These are phyloP conservation scores for Hypomontagnella submonticulosa DNA, from an alignment of 495 filamentous ascomycete species.

Conservation along the genomic window DNA sequence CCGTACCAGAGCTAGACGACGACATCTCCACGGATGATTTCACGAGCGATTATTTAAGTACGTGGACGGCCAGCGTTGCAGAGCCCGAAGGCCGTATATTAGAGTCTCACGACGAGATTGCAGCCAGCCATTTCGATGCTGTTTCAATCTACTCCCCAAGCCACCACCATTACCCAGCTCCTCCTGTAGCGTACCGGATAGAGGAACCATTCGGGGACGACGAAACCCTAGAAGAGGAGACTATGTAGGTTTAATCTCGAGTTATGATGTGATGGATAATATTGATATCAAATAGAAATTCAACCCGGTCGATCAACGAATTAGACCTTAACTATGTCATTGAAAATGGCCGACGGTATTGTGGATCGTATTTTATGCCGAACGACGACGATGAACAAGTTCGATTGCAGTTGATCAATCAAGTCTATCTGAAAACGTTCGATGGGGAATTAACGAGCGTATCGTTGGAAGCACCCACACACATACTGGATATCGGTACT, in stretches of 20 bases:
- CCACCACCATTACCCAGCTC: constrained; percentile 47
- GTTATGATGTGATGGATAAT: background rate
- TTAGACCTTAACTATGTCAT: constrained; percentile 64
- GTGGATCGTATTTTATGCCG: constrained; percentile 77
- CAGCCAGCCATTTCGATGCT: constrained; percentile 38
- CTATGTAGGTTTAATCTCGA: constrained; percentile 51
- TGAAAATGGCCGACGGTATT: constrained; percentile 77
- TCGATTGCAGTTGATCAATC: constrained; percentile 73
- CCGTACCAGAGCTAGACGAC: constrained; percentile 45
- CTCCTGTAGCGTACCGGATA: constrained; percentile 40
- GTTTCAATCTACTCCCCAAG: constrained; percentile 47
- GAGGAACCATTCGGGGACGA: constrained; percentile 47
- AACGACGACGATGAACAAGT: constrained; percentile 80
- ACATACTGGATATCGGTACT: constrained; percentile 76
- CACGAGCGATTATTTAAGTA: constrained; percentile 46
- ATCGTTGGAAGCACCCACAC: constrained; percentile 62
- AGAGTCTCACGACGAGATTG: constrained; percentile 39
- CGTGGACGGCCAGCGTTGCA: constrained; percentile 40
- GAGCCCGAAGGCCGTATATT: constrained; percentile 31
- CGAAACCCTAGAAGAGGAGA: constrained; percentile 53
- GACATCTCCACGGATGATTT: constrained; percentile 48
- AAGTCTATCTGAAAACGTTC: constrained; percentile 71
- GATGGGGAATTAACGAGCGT: constrained; percentile 69
- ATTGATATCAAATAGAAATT: constrained; percentile 41
- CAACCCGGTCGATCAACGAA: constrained; percentile 68